These are phyloP conservation scores for Aspergillus fijiensis DNA, from an alignment of 2,329 filamentous ascomycete species.

Conservation along the genomic window DNA sequence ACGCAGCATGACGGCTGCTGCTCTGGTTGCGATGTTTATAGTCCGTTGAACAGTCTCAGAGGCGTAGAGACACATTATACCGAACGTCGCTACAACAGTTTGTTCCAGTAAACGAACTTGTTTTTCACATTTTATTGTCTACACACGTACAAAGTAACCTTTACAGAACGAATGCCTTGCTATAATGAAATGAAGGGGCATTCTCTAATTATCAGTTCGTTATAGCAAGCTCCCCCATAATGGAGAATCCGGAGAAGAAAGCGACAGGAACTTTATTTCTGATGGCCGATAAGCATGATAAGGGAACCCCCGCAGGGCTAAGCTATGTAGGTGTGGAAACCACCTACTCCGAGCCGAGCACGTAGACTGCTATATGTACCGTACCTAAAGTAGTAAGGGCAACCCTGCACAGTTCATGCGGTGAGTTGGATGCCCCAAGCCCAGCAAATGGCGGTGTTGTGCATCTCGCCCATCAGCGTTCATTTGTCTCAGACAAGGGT, in stretches of 20 bases:
- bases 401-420: slow-evolving; percentile 10
- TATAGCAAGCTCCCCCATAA: no score
- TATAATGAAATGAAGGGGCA: no score
- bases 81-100: no score
- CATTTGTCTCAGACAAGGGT: slow-evolving; percentile 20
- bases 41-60: no score
- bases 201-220: no score
- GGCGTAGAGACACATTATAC: no score
- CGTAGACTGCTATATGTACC: neutral
- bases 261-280: slow-evolving; percentile 8
- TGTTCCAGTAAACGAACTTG: no score
- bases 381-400: neutral
- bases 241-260: slow-evolving; percentile 15
- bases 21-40: no score
- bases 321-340: neutral
- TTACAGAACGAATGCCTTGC: no score
- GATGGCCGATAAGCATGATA: slow-evolving; percentile 14
- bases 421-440: slow-evolving; percentile 7
- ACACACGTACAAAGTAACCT: no score
- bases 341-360: neutral
- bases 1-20: no score
- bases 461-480: slow-evolving; percentile 10
- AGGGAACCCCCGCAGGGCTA: slow-evolving; percentile 7
- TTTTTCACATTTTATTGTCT: no score
- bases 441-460: slow-evolving; percentile 21